These are phyloP conservation scores for Rosa hybrid DNA, from an alignment of 331 rosid species.

Conservation along the genomic window DNA sequence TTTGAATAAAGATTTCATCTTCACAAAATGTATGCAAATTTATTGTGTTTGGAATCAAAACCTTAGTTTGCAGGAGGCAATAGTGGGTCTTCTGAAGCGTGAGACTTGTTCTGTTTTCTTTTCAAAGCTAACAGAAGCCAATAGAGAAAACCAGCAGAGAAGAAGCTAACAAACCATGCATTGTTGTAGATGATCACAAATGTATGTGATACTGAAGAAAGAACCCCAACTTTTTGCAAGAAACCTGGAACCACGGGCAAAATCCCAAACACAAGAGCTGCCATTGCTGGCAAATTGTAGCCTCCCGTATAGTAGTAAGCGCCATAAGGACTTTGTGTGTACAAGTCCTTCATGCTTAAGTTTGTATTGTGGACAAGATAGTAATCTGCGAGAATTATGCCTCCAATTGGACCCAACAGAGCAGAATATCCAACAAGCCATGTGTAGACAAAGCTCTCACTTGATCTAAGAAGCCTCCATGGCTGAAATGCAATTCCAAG, in stretches of 20 bases:
- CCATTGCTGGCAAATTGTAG: slow-evolving; percentile 66
- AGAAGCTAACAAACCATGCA: slow-evolving; percentile 86
- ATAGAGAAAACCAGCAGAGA: slow-evolving; percentile 64
- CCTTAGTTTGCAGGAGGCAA: slow-evolving; percentile 25
- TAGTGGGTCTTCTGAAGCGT: slow-evolving; percentile 11
- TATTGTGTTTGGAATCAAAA: not conserved
- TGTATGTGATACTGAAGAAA: slow-evolving; percentile 36
- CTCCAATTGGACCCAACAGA: slow-evolving; percentile 80
- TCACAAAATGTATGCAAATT: not conserved
- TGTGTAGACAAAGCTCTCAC: slow-evolving; percentile 84
- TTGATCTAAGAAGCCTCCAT: slow-evolving; percentile 78
- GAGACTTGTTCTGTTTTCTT: slow-evolving; percentile 25
- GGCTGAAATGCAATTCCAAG: slow-evolving; percentile 88
- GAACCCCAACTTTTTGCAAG: slow-evolving; percentile 56
- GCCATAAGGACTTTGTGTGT: slow-evolving; percentile 60
- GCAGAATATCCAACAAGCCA: slow-evolving; percentile 94
- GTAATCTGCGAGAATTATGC: slow-evolving; percentile 69
- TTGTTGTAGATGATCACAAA: slow-evolving; percentile 65
- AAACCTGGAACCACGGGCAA: slow-evolving; percentile 84
- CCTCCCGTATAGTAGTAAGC: slow-evolving; percentile 62
- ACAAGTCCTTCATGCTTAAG: slow-evolving; percentile 55
- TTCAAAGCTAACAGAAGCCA: slow-evolving; percentile 49
- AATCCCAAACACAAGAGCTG: slow-evolving; percentile 63
- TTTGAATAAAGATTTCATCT: not conserved
- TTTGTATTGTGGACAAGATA: slow-evolving; percentile 47